Base-by-base conservation (phyloP, 129 eudicot genomes). In the Centrapalus pauciflorus region DNA sequence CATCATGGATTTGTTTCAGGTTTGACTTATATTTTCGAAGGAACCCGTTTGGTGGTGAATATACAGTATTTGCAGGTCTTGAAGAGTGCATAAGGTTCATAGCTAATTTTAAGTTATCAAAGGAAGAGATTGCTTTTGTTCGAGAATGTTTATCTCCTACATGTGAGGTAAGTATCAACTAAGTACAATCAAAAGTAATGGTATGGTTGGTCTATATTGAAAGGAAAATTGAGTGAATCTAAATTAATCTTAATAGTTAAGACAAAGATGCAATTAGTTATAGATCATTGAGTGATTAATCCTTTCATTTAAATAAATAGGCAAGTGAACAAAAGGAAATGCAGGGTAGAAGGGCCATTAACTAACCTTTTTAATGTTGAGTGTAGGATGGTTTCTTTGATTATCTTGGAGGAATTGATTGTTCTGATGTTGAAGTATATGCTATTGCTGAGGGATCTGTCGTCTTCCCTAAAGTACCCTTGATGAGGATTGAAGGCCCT, bases 401-500 rank as follows among this genome's bases (percentile, higher is more conserved):
- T 48, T 92, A 92, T 77, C 98, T 92, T 69, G 81, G 87, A 61
- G 84, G 90, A 68, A 59, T 92, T 1, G 90, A 92, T 66, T 88
- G 96, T 64, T 88, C 98, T 65, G 96, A 92, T 72, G 81, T 92
- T 81, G 96, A 88, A 76, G 87, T 92, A 21, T 81, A 88, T 77
- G 84, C 98, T 32, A 78, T 92, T 62, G 72, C 89, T 40, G 98
- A 92, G 79, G 98, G 98, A 61, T 81, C 84, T 19, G 90, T 92
- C 68, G 98, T 92, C 54, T 92, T 92, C 59, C 98, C 98, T 3
- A 88, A 84, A 80, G 90, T 92, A 16, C 96, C 96, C 45, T 79
- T 92, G 82, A 79, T 92, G 90, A 92, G 96, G 80, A 76, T 92
- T 71, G 98, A 88, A 88, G 98, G 98, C 32, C 96, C 98, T 34